Evolutionary conservation across 805 yeast genomes (phyloP), one percentile per base, ranked within the genome.

Genomic region (Lachancea mirantina): DNA sequence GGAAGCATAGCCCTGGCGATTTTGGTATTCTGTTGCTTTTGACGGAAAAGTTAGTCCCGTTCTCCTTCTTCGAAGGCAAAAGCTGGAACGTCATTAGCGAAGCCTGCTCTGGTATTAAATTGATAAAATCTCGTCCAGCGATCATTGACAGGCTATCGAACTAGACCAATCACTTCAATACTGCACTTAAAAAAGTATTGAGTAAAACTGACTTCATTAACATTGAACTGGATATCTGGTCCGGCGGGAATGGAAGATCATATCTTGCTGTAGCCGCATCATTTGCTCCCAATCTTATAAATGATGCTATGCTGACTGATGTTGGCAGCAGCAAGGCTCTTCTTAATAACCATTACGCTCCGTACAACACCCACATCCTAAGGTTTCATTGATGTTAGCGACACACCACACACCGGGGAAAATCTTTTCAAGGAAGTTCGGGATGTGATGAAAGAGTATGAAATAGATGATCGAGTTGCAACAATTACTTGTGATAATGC

Each of bases 181-280:
- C n/a, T n/a, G n/a, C n/a, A n/a, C n/a, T n/a, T n/a, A n/a, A n/a
- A n/a, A n/a, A n/a, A n/a, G n/a, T n/a, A n/a, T n/a, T 30, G 28
- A 23, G 23, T n/a, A 23, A 30, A 15, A 23, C 28, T 8, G 28
- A 22, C 17, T 23, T 23, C 34, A 17, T 23, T 9, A 23, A 30
- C 22, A 3, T 30, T 13, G 23, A 23, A 18, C 28, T 23, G 17
- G 17, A 26, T 28, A 22, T 26, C 10, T 28, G 32, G 26, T 21
- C 40, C 16, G 10, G 32, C 18, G 30, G 22, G 20, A 20, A 32
- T 16, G 27, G 29, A 3, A 19, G 23, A 10, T 15, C 30, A 19
- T 30, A 28, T 14, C 28, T 33, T 14, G 36, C 36, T 3, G 36
- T 36, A 4, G 23, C 34, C 19, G 40, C 24, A 2, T 32, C 40